Conservation (phyloP, 768 basidiomycete genomes). For the Collybia sp. region DNA sequence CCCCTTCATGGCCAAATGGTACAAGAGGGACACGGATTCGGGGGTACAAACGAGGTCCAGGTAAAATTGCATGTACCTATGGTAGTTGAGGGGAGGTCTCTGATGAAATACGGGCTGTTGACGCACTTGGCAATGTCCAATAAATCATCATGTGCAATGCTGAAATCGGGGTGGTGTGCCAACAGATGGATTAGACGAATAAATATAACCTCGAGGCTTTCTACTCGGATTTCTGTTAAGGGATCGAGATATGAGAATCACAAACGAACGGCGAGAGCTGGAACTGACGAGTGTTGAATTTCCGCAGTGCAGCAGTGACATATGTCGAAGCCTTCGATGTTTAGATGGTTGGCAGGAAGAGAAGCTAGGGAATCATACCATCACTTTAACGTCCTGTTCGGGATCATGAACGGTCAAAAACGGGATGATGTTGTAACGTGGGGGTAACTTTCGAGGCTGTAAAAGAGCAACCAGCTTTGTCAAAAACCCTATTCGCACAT, state of each 20-base stretch:
- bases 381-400: slow-evolving; percentile 68
- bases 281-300: slow-evolving; percentile 37
- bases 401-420: slow-evolving; percentile 92
- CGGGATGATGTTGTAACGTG: slow-evolving; percentile 77
- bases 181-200: slow-evolving; percentile 83
- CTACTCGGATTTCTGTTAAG: slow-evolving; percentile 45
- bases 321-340: slow-evolving; percentile 49
- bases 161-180: slow-evolving; percentile 94
- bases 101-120: background rate
- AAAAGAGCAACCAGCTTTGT: slow-evolving; percentile 67
- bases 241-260: background rate
- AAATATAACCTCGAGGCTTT: slow-evolving; percentile 78
- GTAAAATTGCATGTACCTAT: slow-evolving; percentile 87
- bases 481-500: slow-evolving; percentile 78
- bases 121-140: slow-evolving; percentile 78
- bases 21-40: slow-evolving; percentile 85
- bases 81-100: background rate
- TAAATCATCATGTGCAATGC: slow-evolving; percentile 58
- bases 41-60: slow-evolving; percentile 67
- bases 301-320: slow-evolving; percentile 41
- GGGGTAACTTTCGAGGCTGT: slow-evolving; percentile 56
- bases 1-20: slow-evolving; percentile 72
- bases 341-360: slow-evolving; percentile 2
- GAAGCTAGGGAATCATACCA: slow-evolving; percentile 36
- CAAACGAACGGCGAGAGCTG: background rate